A percentile compares a stretch with the other conserved stretches of the same genome.
Conservation (phyloP, 2,329 filamentous ascomycete genomes). For the Aspergillus sclerotialis region DNA sequence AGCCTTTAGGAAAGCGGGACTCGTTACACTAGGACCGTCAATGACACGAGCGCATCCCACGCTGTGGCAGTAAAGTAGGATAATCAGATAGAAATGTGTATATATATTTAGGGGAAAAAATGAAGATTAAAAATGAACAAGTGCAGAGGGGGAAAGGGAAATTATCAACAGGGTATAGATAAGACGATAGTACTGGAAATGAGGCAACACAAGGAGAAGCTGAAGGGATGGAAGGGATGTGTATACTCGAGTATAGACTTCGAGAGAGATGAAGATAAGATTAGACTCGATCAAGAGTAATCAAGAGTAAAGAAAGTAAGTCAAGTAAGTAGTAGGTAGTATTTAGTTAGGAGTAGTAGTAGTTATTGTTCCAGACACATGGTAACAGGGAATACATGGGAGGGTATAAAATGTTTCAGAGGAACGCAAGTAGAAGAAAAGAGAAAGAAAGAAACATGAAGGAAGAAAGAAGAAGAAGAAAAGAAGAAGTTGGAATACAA, state of each 20-base stretch:
- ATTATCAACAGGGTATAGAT: background rate
- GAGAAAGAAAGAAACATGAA: constrained; percentile 6
- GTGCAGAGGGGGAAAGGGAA: background rate
- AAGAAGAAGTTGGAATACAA: too few species aligned
- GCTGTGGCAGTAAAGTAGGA: constrained; percentile 22
- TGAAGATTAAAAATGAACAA: background rate
- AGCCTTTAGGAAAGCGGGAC: constrained; percentile 20
- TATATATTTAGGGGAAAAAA: background rate
- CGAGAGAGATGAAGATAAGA: too few species aligned
- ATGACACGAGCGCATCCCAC: constrained; percentile 33
- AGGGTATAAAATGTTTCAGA: too few species aligned
- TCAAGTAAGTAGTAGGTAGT: too few species aligned
- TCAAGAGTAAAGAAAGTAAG: too few species aligned
- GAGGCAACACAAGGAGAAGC: constrained; percentile 3
- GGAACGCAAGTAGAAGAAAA: too few species aligned
- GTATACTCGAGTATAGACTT: too few species aligned
- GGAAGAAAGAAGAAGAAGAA: constrained; percentile 8
- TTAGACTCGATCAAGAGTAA: too few species aligned
- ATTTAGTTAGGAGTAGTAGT: too few species aligned
- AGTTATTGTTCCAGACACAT: too few species aligned
- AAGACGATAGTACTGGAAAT: constrained; percentile 1
- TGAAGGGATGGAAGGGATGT: too few species aligned
- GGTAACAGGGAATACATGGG: too few species aligned
- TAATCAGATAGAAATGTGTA: constrained; percentile 1
- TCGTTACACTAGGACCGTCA: constrained; percentile 29